Percentiles rank a stretch among this genome's conserved stretches.
Evolutionary conservation across 305 asterid genomes (phyloP).

Genomic region (Stenogyne calaminthoides): DNA sequence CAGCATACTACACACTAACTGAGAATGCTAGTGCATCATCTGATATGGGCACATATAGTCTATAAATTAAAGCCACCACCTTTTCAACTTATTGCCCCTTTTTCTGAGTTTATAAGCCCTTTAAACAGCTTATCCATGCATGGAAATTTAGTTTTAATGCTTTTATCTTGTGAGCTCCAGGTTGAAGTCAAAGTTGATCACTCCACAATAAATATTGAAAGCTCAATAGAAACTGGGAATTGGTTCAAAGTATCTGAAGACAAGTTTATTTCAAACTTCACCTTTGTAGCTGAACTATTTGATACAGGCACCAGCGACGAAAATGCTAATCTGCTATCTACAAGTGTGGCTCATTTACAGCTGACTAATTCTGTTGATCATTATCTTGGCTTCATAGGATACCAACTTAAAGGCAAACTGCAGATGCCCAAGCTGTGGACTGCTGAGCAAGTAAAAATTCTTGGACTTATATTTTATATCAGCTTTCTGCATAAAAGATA

Average conservation of each 20-base stretch:
- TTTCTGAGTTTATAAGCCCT: no score
- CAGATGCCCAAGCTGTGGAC: conserved; percentile 85
- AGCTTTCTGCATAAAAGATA: conserved; percentile 11
- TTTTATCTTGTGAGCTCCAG: conserved; percentile 23
- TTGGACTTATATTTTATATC: conserved; percentile 23
- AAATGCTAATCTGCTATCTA: conserved; percentile 53
- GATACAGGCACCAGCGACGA: conserved; percentile 57
- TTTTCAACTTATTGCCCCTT: background rate
- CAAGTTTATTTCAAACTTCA: conserved; percentile 51
- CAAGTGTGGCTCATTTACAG: conserved; percentile 59
- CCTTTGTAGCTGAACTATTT: conserved; percentile 80
- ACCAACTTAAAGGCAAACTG: conserved; percentile 68
- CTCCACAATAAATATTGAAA: conserved; percentile 54
- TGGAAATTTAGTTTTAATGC: conserved; percentile 4
- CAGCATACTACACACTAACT: conserved; percentile 12
- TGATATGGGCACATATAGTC: conserved; percentile 9
- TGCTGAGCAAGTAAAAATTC: conserved; percentile 74
- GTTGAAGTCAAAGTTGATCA: no score
- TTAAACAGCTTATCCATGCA: no score
- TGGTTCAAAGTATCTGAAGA: conserved; percentile 50
- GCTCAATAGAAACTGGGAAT: conserved; percentile 48
- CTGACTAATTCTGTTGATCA: conserved; percentile 61
- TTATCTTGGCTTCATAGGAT: conserved; percentile 76
- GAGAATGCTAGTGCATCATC: conserved; percentile 17
- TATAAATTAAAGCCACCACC: background rate